Evolutionary conservation across 106 monocot species (phyloP).

Genomic region (Dioscorea dumetorum): DNA sequence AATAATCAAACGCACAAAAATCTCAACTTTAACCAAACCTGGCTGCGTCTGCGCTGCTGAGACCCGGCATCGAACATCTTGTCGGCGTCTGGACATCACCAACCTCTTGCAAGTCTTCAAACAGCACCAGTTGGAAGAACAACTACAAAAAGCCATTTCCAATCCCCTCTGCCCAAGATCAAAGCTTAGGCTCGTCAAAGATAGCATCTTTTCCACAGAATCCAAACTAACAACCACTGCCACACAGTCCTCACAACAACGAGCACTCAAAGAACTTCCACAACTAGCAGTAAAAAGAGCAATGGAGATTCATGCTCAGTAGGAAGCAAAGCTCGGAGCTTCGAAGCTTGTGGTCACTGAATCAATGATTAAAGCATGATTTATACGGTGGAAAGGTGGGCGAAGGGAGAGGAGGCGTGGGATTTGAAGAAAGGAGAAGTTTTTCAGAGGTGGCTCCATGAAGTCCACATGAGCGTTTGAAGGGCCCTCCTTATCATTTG

Average conservation of each 20-base stretch:
- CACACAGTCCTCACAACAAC: too few species aligned
- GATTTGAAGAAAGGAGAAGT: neutral
- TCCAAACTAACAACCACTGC: neutral
- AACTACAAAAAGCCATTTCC: constrained; percentile 18
- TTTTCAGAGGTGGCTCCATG: constrained; percentile 18
- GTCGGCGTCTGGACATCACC: constrained; percentile 10
- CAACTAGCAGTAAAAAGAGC: too few species aligned
- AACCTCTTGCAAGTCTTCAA: constrained; percentile 12
- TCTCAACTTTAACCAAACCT: neutral
- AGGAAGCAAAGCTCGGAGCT: too few species aligned
- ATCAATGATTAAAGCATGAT: too few species aligned
- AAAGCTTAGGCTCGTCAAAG: constrained; percentile 38
- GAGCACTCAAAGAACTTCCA: too few species aligned
- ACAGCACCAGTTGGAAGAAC: constrained; percentile 10
- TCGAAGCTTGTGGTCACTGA: too few species aligned
- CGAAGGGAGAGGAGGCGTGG: neutral
- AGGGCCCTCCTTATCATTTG: constrained; percentile 25
- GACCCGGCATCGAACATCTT: constrained; percentile 50
- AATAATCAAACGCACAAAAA: constrained; percentile 5
- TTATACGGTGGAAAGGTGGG: too few species aligned
- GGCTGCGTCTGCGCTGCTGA: constrained; percentile 29
- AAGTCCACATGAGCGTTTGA: constrained; percentile 15
- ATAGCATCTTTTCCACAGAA: constrained; percentile 30
- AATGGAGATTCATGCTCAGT: too few species aligned
- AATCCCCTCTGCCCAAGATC: constrained; percentile 37